Conservation (phyloP, 192 early-diverging fungal genomes). For the Podochytrium sp. region DNA sequence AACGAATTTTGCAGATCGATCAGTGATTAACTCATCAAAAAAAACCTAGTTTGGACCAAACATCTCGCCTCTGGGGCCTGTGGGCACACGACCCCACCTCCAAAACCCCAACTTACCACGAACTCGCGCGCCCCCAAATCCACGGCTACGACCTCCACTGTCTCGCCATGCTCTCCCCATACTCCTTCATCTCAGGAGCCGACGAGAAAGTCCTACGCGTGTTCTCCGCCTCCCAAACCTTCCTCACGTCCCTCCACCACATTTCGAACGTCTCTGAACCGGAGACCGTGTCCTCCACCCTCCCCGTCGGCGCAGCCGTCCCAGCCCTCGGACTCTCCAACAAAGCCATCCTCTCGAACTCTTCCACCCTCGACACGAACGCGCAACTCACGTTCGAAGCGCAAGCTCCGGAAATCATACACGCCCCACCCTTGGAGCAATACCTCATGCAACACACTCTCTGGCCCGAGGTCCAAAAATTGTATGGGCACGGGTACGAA, state of each 20-base stretch:
- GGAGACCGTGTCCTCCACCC: slow-evolving; percentile 35
- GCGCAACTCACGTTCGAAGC: slow-evolving; percentile 12
- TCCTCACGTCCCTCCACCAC: slow-evolving; percentile 65
- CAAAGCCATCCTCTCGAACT: slow-evolving; percentile 72
- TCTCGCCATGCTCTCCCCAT: slow-evolving; percentile 74
- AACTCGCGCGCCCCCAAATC: slow-evolving; percentile 91
- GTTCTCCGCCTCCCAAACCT: slow-evolving; percentile 83
- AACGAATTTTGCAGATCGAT: slow-evolving; percentile 26
- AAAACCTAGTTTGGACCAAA: slow-evolving; percentile 85
- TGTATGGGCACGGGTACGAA: slow-evolving; percentile 96
- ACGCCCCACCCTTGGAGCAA: slow-evolving; percentile 84
- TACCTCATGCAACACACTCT: slow-evolving; percentile 85
- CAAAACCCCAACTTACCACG: slow-evolving; percentile 74
- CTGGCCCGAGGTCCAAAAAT: slow-evolving; percentile 95
- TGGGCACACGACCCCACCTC: slow-evolving; percentile 55
- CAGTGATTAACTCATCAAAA: slow-evolving; percentile 17
- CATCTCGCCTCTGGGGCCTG: slow-evolving; percentile 78
- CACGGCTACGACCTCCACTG: slow-evolving; percentile 95
- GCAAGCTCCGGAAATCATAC: slow-evolving; percentile 34
- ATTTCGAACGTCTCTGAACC: slow-evolving; percentile 50
- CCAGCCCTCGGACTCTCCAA: slow-evolving; percentile 95
- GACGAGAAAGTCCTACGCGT: slow-evolving; percentile 95
- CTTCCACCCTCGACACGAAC: slow-evolving; percentile 24
- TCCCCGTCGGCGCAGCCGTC: slow-evolving; percentile 78
- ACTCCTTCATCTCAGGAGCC: slow-evolving; percentile 82